Evolutionary conservation across 306 rosid genomes (phyloP), one percentile per base, ranked within the genome.

Genomic region (Datisca glomerata): DNA sequence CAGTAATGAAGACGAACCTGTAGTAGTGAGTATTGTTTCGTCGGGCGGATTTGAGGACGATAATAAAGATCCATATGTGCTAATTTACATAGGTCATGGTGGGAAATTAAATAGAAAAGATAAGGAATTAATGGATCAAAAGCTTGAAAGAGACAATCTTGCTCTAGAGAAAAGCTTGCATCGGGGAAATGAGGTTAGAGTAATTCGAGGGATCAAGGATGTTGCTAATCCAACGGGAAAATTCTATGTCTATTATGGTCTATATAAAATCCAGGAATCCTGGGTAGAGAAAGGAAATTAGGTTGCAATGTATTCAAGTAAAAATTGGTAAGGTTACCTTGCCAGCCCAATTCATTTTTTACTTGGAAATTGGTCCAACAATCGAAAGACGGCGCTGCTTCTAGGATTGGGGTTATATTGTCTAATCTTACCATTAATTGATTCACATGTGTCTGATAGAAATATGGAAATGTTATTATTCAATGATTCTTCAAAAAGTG

Each of bases 71-170:
- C 71, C 81, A 12, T 81, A 80, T 59, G 75, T 77, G 48, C 55
- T 89, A 49, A 66, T 89, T 56, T 89, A 89, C 62, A 83, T 86
- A 37, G 98, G 98, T 42, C 98, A 89, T 67, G 95, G 95, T 53
- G 97, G 94, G 50, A 65, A 40, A 44, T 57, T 51, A 29, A 66
- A 40, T 48, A 64, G 79, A 60, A 73, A 25, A 14, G 85, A 74
- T 3, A 74, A 70, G 56, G 93, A 76, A 70, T 70, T 47, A 27
- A 71, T 63, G 40, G 97, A 87, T 64, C 96, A 86, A 57, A 86
- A 82, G 70, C 96, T 82, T 29, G 96, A 86, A 76, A 81, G 94
- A 69, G 96, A 94, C 34, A 86, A 86, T 67, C 96, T 86, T 41
- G 96, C 96, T 17, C 44, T 86, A 62, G 93, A 82, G 48, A 82